Base-by-base conservation (phyloP, 2,329 filamentous ascomycete genomes). In the Pseudocercospora eumusae region DNA sequence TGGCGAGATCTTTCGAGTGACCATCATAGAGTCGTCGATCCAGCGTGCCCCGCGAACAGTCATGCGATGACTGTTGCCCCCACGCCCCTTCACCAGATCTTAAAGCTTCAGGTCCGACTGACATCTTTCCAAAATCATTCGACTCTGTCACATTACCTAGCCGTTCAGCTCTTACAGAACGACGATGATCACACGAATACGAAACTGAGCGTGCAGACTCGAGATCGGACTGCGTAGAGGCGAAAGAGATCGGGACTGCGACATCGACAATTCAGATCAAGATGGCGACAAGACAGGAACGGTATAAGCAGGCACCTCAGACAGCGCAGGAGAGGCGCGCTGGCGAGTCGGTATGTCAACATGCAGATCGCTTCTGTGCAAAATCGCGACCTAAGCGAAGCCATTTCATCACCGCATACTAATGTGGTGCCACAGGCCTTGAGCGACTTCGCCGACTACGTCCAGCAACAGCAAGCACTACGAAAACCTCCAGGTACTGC, bases 381-480 rank as follows among this genome's bases (percentile, higher is more conserved):
- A 5, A 4, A 40, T 18, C 18, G 36, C 18, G 15, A 18, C 10
- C 25, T 36, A 28, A 47, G 13, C 28, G n/a, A 23, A 40, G 33
- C 31, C 42, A 54, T 68, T 21, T 61, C 27, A 18, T 28, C 40
- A 2, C 44, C 11, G 9, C 3, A 20, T 40, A 40, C 28, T 40
- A 13, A 54, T 33, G 36, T 44, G 25, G 18, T 27, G 11, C 21
- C 23, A 10, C 64, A 88, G 85, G 93, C 93, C 11, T 84, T 99
- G 60, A 95, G 90, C 80, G 95, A 98, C 71, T 99, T 99, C 75
- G 92, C 93, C 76, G 95, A 99, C 73, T 98, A 97, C 73, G 95
- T 97, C 68, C 92, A 98, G 77, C 90, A 92, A 75, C 93, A 98
- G 75, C 95, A 98, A 77, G 87, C 88, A 13, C 78, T 88, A 55